Conservation (phyloP, 2,329 filamentous ascomycete species). For the Microcyclospora pomicola region DNA sequence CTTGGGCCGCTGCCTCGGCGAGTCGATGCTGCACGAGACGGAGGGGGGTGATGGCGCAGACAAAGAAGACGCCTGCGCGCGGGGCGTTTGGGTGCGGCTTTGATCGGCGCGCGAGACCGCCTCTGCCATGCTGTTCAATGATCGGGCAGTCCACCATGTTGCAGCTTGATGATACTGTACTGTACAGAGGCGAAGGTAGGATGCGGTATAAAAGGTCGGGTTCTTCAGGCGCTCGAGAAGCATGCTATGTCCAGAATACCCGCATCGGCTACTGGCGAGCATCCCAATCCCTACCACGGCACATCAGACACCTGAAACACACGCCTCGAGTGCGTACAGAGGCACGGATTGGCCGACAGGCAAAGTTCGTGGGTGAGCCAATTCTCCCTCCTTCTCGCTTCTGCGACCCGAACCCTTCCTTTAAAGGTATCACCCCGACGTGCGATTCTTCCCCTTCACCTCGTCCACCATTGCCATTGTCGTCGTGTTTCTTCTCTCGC, state of each 20-base stretch:
- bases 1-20: background rate
- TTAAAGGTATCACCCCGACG: background rate
- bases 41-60: background rate
- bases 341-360: constrained; percentile 2
- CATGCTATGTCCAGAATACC: background rate
- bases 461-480: constrained; percentile 1
- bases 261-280: background rate
- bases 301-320: background rate
- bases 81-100: too few species aligned
- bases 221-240: background rate
- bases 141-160: background rate
- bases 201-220: background rate
- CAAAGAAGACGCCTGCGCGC: constrained; percentile 1
- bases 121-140: background rate
- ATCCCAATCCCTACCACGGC: background rate
- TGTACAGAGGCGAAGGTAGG: too few species aligned
- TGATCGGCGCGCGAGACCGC: too few species aligned
- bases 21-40: constrained; percentile 1
- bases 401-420: background rate
- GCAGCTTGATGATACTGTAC: too few species aligned
- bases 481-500: background rate
- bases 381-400: background rate
- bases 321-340: background rate
- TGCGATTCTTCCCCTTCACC: too few species aligned
- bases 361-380: background rate